Conservation (phyloP, 805 yeast species). For the Komagataella pastoris region DNA sequence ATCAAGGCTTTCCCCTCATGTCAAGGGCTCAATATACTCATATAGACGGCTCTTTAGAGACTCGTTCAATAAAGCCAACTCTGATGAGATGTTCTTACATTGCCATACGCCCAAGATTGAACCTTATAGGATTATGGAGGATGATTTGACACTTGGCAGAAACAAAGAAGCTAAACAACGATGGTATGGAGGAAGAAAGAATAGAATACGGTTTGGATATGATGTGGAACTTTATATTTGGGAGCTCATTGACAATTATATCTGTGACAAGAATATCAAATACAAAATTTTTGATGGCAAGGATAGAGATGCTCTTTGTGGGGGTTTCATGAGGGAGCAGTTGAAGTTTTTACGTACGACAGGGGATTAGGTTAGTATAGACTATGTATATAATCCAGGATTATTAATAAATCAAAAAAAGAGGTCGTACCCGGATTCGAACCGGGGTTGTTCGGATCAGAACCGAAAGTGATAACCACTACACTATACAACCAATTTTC, state of each 20-base stretch:
- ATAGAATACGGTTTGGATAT: slow-evolving; percentile 15
- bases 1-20: slow-evolving; percentile 2
- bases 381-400: neutral
- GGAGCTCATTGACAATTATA: slow-evolving; percentile 18
- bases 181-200: slow-evolving; percentile 7
- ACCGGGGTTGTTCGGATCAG: slow-evolving; percentile 76
- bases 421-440: slow-evolving; percentile 78
- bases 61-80: slow-evolving; percentile 13
- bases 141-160: slow-evolving; percentile 14
- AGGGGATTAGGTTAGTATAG: neutral
- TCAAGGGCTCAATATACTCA: slow-evolving; percentile 13
- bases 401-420: slow-evolving; percentile 5
- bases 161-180: slow-evolving; percentile 3
- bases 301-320: slow-evolving; percentile 14
- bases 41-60: slow-evolving; percentile 14
- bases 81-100: slow-evolving; percentile 24
- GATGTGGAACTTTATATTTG: slow-evolving; percentile 20
- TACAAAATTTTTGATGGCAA: slow-evolving; percentile 9
- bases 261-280: slow-evolving; percentile 14
- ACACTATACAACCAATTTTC: slow-evolving; percentile 39
- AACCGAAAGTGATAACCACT: slow-evolving; percentile 76
- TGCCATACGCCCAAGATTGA: slow-evolving; percentile 43
- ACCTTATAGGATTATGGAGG: slow-evolving; percentile 26
- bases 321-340: slow-evolving; percentile 14
- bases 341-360: slow-evolving; percentile 9